Base-by-base conservation (phyloP, 208 protist species). In the Acanthamoeba triangularis region DNA sequence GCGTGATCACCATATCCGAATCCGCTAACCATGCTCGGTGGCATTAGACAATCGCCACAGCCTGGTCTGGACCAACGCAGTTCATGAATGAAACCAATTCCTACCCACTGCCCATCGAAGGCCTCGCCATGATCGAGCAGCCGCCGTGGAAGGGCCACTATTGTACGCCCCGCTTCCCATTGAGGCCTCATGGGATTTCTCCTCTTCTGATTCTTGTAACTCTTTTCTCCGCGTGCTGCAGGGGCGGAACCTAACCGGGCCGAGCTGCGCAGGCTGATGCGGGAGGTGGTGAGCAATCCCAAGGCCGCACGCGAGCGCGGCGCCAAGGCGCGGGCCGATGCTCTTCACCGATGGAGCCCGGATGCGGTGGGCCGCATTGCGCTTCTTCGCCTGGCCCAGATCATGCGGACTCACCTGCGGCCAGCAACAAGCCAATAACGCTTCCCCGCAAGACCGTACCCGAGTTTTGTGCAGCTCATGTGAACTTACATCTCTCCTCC, bases 31-130 rank as follows among this genome's bases (percentile, higher is more conserved):
- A 14, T 37, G 23, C 28, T 85, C 23, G 25, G 5, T 59, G 6
- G 7, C 80, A 63, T 63, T 59, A 93, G 87, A 69, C 56, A 7
- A 97, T 98, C n/a, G 97, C 95, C 52, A 97, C 97, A n/a, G 95
- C 96, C 65, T 98, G 95, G 95, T 95, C 90, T 2, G 97, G 97
- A 33, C 95, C 94, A n/a, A 96, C 96, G 2, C 94, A 97, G 41
- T 98, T 97, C 74, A 97, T 98, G 95, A 90, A 74, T n/a, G 76
- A 90, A 30, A 37, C 63, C 30, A 96, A 96, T 52, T 95, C 95
- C 18, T 96, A 96, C 67, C 74, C 82, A 4, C 30, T 96, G 16
- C 33, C 30, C 23, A 85, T 96, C 20, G 92, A 96, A 3, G 76
- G 61, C 59, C 44, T 96, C 10, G 35, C 37, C n/a, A 5, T 25